Conservation (phyloP, 257 asterid species). For the Capsicum pubescens region DNA sequence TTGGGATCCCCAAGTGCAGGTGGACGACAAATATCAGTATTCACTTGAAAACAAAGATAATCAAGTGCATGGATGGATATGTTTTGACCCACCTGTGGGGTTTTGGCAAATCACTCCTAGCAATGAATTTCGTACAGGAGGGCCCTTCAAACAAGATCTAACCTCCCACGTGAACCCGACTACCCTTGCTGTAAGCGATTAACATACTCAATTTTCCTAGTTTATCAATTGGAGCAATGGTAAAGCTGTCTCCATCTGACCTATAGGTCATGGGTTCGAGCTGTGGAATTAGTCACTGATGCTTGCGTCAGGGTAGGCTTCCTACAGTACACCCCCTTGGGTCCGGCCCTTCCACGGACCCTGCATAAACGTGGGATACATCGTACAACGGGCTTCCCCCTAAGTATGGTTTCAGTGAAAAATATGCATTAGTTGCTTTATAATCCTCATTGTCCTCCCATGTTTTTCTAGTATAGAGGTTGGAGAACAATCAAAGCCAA, state of each 20-base stretch:
- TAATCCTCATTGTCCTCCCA: background rate
- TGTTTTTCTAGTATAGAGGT: background rate
- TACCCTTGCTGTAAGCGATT: slow-evolving; percentile 41
- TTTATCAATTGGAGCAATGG: background rate
- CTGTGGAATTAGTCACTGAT: too few species aligned
- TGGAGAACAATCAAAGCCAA: background rate
- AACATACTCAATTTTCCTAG: background rate
- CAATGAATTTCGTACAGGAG: slow-evolving; percentile 49
- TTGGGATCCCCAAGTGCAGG: slow-evolving; percentile 28
- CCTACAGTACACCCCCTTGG: too few species aligned
- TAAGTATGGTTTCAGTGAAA: background rate
- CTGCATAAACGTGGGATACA: too few species aligned
- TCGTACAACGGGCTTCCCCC: too few species aligned
- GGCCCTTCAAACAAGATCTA: slow-evolving; percentile 49
- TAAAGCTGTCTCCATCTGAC: too few species aligned
- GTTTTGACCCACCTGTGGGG: slow-evolving; percentile 46
- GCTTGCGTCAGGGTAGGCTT: too few species aligned
- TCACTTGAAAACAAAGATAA: slow-evolving; percentile 48
- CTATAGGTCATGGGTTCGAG: too few species aligned
- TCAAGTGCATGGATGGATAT: slow-evolving; percentile 46
- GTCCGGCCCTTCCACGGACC: too few species aligned
- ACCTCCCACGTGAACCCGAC: slow-evolving; percentile 51
- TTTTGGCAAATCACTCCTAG: slow-evolving; percentile 54
- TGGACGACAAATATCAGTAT: slow-evolving; percentile 51
- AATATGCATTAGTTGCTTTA: background rate